A percentile compares a stretch with the other conserved stretches of the same genome.
Evolutionary conservation across 371 early-diverging fungal genomes (phyloP).

Genomic region (Entomophthora muscae): DNA sequence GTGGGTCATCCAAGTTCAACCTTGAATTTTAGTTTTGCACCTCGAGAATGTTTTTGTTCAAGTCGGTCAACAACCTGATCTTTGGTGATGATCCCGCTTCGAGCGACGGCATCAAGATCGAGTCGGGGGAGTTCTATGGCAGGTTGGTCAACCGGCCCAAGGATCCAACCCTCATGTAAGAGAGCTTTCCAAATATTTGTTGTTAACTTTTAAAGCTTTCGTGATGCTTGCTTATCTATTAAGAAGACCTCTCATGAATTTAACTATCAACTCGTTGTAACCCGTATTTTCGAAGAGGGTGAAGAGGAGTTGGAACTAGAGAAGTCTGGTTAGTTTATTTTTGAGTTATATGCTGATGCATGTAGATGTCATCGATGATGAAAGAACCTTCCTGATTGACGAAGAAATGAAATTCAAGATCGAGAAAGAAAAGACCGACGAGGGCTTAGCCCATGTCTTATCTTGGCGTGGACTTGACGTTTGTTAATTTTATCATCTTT

Average conservation of each 20-base stretch:
- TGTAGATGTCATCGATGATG: not conserved
- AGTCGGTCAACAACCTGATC: not conserved
- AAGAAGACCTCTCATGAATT: conserved; percentile 28
- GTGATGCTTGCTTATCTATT: conserved; percentile 34
- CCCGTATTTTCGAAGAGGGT: conserved; percentile 51
- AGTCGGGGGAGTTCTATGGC: not conserved
- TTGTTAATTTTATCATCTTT: not conserved
- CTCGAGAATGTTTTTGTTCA: not conserved
- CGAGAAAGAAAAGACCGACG: not conserved
- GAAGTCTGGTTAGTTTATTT: not conserved
- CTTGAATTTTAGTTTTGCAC: too few species aligned
- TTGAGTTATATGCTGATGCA: not conserved
- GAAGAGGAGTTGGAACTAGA: conserved; percentile 33
- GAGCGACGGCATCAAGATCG: not conserved
- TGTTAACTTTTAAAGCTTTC: conserved; percentile 15
- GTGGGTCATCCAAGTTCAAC: too few species aligned
- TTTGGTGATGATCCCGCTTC: not conserved
- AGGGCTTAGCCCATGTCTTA: not conserved
- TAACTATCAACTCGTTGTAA: conserved; percentile 42
- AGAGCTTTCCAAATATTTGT: not conserved
- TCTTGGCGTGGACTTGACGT: not conserved
- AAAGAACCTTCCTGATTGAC: not conserved
- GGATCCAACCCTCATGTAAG: not conserved
- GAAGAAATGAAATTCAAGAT: not conserved
- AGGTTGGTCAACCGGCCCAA: not conserved